Conservation (phyloP, 73 alveolate genomes). For the Breviolum minutum region DNA sequence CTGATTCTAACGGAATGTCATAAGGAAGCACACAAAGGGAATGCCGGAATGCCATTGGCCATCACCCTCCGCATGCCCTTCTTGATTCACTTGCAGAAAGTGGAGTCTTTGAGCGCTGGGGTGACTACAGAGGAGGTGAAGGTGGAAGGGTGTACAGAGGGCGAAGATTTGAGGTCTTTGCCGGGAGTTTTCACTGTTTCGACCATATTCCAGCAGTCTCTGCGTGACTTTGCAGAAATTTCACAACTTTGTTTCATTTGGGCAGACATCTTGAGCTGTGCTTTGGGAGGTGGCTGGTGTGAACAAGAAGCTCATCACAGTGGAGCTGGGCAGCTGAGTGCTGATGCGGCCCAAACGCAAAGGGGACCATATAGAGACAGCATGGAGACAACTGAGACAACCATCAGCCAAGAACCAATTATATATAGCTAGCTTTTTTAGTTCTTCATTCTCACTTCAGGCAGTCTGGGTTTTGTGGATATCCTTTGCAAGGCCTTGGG, state of each 20-base stretch:
- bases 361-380: too few species aligned
- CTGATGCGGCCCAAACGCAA: too few species aligned
- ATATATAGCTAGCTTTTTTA: background rate
- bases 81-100: slow-evolving; percentile 28
- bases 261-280: background rate
- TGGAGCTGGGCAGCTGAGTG: slow-evolving; percentile 38
- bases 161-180: too few species aligned
- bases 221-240: background rate
- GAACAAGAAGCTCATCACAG: slow-evolving; percentile 63
- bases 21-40: too few species aligned
- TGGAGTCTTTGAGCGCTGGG: slow-evolving; percentile 80
- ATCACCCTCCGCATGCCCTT: too few species aligned
- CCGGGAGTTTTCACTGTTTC: too few species aligned
- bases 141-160: background rate
- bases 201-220: background rate
- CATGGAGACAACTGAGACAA: too few species aligned
- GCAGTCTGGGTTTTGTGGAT: background rate
- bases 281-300: slow-evolving; percentile 40
- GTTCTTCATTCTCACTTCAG: background rate
- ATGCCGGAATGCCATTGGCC: too few species aligned
- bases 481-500: slow-evolving; percentile 54
- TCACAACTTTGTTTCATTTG: background rate
- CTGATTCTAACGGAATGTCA: background rate
- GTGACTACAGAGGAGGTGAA: slow-evolving; percentile 49
- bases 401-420: too few species aligned